Evolutionary conservation across 805 yeast species (phyloP).

Genomic region (Yarrowia sp.): DNA sequence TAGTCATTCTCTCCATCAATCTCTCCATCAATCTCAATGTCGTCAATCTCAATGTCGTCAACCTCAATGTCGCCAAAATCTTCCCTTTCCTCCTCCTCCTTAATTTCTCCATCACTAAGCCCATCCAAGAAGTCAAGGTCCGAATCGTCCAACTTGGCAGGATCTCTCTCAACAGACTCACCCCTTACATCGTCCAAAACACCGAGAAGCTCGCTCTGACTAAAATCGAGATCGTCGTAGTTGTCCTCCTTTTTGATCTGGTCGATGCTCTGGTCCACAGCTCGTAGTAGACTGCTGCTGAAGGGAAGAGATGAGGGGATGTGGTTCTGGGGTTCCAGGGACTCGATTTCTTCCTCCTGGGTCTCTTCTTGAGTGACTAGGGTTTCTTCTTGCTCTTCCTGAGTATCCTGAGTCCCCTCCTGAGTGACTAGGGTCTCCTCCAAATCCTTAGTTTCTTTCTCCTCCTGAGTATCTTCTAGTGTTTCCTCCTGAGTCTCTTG

Average conservation of each 20-base stretch:
- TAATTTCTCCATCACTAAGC: neutral
- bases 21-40: too few species aligned
- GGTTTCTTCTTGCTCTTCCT: neutral
- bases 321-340: too few species aligned
- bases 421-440: neutral
- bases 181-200: neutral
- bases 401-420: neutral
- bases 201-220: neutral
- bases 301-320: neutral
- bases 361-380: neutral
- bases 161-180: neutral
- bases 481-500: neutral
- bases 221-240: neutral
- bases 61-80: too few species aligned
- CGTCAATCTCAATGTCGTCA: too few species aligned
- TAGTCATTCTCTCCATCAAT: too few species aligned
- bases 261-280: slow-evolving; percentile 10
- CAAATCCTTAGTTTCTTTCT: too few species aligned
- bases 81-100: too few species aligned
- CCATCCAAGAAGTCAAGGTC: neutral
- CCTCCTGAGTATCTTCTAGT: neutral
- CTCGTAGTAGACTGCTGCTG: slow-evolving; percentile 1
- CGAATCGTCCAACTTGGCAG: neutral
- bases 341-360: too few species aligned
- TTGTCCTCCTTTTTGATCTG: neutral